Base-by-base conservation (phyloP, 169 alveolate species). In the Plasmodium vivax region DNA sequence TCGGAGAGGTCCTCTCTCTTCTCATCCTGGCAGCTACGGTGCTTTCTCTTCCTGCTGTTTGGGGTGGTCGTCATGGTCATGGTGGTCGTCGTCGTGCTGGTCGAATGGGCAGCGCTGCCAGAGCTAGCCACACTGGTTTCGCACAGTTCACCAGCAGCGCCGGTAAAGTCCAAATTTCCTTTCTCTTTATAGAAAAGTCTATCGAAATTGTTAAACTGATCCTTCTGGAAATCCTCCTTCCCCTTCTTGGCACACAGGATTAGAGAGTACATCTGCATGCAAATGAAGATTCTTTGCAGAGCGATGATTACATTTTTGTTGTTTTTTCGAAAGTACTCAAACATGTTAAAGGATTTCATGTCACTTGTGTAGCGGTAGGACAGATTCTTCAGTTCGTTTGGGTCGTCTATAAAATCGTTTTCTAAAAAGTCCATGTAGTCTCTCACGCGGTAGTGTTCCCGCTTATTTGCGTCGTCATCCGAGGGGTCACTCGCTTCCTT, bases 321-420 rank as follows among this genome's bases (percentile, higher is more conserved):
- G n/a, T 90, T 80, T 90, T 90, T 90, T 54, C 94, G 68, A 90
- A 90, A 90, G 68, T 58, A 80, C 73, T 58, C 88, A 90, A 90
- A 90, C 94, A 90, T 90, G 74, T 54, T 80, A 56, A 90, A 90
- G 14, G 90, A 90, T n/a, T 80, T 90, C 62, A 90, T 38, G 45
- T 90, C 94, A 10, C 58, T 90, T 10, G 79, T 38, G 71, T 80
- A 79, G 62, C 74, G 32, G 45, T 90, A 90, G 45, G 94, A 68
- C 34, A 90, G 36, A 41, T 81, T 79, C 23, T 90, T 90, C 30
- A 90, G 73, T 38, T 90, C 91, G 19, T 90, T 41, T 19, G 94
- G 94, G 41, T 90, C 79, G 38, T 79, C 90, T 12, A 90, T 41
- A 56, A 80, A 62, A 19, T 62, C 84, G 1, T 56, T 41, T 36